Base-by-base conservation (phyloP, 2,329 filamentous ascomycete genomes). In the Calycina herbarum region DNA sequence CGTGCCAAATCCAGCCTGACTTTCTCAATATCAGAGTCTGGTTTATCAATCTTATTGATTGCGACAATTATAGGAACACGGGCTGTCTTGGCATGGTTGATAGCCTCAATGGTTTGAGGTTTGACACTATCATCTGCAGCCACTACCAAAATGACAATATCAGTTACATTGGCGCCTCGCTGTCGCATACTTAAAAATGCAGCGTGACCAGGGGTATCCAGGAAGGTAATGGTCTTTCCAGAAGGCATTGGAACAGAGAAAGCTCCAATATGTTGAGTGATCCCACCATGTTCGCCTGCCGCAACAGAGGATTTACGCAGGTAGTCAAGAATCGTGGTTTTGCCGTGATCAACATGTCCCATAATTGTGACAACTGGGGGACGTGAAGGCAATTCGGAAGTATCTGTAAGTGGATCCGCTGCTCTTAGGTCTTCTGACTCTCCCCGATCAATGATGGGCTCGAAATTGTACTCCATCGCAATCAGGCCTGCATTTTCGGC, bases 341-440 rank as follows among this genome's bases (percentile, higher is more conserved):
- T 99, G 63, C 95, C 95, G 77, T 99, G 95, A 76, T 99, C 96
- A 72, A 99, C 95, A 70, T 99, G 95, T 2, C 95, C 95, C 96
- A 99, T 99, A 74, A 99, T 99, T 0, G 96, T 98, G 48, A 99
- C 94, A 42, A 99, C 93, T 0, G 95, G 96, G 7, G 95, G 94
- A 17, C 96, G 87, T 40, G 82, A 78, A 1, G 93, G 93, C 7
- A 97, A 78, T 15, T 78, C 72, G 0, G 90, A 86, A 59, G 82
- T 84, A 76, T 94, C 92, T 73, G 88, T 88, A 8, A 87, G 86
- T 31, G 83, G 80, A 1, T 93, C 89, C 11, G 89, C 86, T 29
- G 91, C 84, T 67, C 84, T 85, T 48, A 99, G 79, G 76, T 99
- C 94, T 57, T 87, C 82, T 1, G 80, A 77, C 58, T 89, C 87